phyloP scores from a whole-genome alignment of 1,139 yeast genomes.

The Protomyces inouyei region DNA sequence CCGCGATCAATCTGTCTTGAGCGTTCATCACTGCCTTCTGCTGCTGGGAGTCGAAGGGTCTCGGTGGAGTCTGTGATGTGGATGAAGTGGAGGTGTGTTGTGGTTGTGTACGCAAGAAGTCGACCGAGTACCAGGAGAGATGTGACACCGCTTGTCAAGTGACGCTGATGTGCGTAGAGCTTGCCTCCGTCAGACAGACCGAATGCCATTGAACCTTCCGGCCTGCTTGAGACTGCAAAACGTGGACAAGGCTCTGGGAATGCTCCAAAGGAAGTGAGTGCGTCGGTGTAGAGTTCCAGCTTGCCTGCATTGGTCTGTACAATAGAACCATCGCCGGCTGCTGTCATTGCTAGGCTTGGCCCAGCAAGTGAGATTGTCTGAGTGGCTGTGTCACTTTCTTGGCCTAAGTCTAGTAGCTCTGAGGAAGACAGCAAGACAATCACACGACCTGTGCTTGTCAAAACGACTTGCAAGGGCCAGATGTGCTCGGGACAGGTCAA shows the following conservation, averaged over 20 bases:
- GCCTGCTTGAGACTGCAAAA: not conserved
- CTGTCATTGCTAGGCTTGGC: not conserved
- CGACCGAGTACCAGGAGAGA: constrained; percentile 70
- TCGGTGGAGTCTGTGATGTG: not conserved
- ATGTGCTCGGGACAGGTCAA: not conserved
- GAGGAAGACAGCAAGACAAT: not conserved
- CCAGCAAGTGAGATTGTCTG: not conserved
- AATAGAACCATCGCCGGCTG: not conserved
- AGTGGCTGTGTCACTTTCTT: not conserved
- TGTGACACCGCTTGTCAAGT: constrained; percentile 73
- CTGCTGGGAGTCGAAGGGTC: not conserved
- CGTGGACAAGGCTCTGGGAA: not conserved
- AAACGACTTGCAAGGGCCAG: not conserved
- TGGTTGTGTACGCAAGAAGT: constrained; percentile 78
- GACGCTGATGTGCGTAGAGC: constrained; percentile 58
- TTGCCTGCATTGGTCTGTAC: not conserved
- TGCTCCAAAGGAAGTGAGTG: not conserved
- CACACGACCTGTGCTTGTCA: not conserved
- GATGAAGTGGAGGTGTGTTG: constrained; percentile 55
- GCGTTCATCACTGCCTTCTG: constrained; percentile 58
- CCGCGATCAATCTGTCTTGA: constrained; percentile 88
- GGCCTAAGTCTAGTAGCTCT: not conserved
- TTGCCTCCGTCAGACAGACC: constrained; percentile 74
- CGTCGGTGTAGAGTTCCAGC: not conserved
- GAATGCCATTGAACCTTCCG: constrained; percentile 39